Evolutionary conservation across 2,329 filamentous ascomycete genomes (phyloP).

Genomic region (Claviceps capensis): DNA sequence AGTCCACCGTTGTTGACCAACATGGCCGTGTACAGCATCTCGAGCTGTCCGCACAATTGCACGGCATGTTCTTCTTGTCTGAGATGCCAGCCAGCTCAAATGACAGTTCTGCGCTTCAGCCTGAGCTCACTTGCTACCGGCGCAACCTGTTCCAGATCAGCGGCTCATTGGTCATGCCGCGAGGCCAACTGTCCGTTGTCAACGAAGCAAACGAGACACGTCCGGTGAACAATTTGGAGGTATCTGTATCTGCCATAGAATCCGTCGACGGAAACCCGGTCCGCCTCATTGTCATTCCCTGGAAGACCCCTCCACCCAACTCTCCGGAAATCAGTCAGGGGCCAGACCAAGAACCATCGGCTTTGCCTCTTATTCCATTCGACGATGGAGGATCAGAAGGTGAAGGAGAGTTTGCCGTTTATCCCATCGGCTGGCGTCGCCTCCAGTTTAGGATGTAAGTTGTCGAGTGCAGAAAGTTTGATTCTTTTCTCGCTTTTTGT

Average conservation of each 20-base stretch:
- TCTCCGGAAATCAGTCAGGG: conserved; percentile 50
- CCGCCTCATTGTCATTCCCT: conserved; percentile 90
- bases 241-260: conserved; percentile 83
- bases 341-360: conserved; percentile 71
- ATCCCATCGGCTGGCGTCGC: conserved; percentile 87
- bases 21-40: conserved; percentile 46
- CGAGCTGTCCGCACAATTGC: conserved; percentile 59
- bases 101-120: conserved; percentile 48
- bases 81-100: conserved; percentile 55
- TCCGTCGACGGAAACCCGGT: conserved; percentile 87
- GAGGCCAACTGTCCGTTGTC: conserved; percentile 65
- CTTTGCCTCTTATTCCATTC: conserved; percentile 60
- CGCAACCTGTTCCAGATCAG: conserved; percentile 94
- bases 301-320: conserved; percentile 86
- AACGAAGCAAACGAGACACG: conserved; percentile 76
- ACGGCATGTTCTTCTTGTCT: conserved; percentile 81
- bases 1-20: conserved; percentile 45
- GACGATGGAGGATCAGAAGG: conserved; percentile 43
- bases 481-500: conserved; percentile 14
- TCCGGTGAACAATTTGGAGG: conserved; percentile 68
- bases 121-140: conserved; percentile 88
- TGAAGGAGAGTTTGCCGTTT: conserved; percentile 75
- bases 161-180: conserved; percentile 69
- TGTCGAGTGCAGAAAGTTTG: conserved; percentile 21
- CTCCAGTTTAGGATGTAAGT: conserved; percentile 75